These are phyloP conservation scores for Globisporangium nagaii DNA, from an alignment of 352 stramenopile species.

Conservation along the genomic window DNA sequence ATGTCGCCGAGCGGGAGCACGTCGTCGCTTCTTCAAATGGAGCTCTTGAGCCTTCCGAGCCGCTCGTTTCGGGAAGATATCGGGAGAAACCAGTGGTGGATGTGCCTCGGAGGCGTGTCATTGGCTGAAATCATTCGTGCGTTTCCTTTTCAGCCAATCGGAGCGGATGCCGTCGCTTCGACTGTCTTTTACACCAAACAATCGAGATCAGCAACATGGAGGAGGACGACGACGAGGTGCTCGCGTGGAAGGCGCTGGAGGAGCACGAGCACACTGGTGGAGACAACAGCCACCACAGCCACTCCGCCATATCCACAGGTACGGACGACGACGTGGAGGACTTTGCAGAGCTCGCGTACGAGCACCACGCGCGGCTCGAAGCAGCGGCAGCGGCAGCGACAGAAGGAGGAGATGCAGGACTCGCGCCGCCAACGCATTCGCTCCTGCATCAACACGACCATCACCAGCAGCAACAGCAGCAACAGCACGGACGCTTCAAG, in stretches of 20 bases:
- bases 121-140: conserved; percentile 15
- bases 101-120: conserved; percentile 9
- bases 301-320: not conserved
- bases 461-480: conserved; percentile 7
- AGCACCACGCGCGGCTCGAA: not conserved
- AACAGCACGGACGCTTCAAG: conserved; percentile 31
- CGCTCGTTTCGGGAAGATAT: conserved; percentile 9
- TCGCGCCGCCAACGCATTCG: conserved; percentile 15
- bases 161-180: not conserved
- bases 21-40: not conserved
- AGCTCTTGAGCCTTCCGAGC: not conserved
- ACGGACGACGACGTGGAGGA: conserved; percentile 25
- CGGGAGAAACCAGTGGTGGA: not conserved
- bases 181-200: no score
- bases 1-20: no score
- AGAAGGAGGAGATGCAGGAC: conserved; percentile 19
- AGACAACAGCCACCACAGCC: not conserved
- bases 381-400: not conserved
- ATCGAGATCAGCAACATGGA: conserved; percentile 1
- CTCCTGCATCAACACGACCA: not conserved
- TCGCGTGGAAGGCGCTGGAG: conserved; percentile 43
- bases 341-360: conserved; percentile 26
- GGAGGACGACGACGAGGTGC: conserved; percentile 38
- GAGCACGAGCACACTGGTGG: conserved; percentile 4
- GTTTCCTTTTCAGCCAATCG: conserved; percentile 24